Base-by-base conservation (phyloP, 2,329 filamentous ascomycete genomes). In the Anisogramma anomala region DNA sequence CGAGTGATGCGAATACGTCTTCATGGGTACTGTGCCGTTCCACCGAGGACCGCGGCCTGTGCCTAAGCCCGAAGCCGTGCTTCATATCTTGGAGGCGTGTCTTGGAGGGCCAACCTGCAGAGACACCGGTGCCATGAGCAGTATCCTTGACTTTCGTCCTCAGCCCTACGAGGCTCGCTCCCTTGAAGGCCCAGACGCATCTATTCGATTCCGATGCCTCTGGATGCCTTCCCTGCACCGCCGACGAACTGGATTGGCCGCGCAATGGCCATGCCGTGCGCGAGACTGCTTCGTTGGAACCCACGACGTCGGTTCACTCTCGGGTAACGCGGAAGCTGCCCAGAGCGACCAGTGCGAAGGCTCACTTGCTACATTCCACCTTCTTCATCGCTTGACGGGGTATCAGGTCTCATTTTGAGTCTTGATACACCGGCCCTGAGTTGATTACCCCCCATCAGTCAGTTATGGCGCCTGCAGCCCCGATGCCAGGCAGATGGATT, bases 91-190 rank as follows among this genome's bases (percentile, higher is more conserved):
- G n/a, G n/a, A n/a, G n/a, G n/a, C n/a, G n/a, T n/a, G n/a, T n/a
- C n/a, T n/a, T n/a, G n/a, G n/a, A n/a, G n/a, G n/a, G n/a, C n/a
- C n/a, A n/a, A n/a, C n/a, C n/a, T n/a, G n/a, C n/a, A n/a, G n/a
- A n/a, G n/a, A n/a, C n/a, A n/a, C n/a, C n/a, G n/a, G n/a, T n/a
- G n/a, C n/a, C n/a, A n/a, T n/a, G n/a, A n/a, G 17, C 40, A 32
- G 27, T 6, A 31, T 10, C 4, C 25, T 33, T 26, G 10, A 41
- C 35, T 27, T 18, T 42, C 42, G 27, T 30, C 27, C 23, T 46
- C 44, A 46, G 44, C 44, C 44, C 44, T 46, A 46, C 26, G 44
- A 39, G 41, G 41, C 42, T 36, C 38, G 23, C 20, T n/a, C n/a
- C n/a, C n/a, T n/a, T n/a, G n/a, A 14, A 14, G n/a, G 34, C 17